These are phyloP conservation scores for Nicotiana paniculata DNA, from an alignment of 257 asterid species.

Conservation along the genomic window DNA sequence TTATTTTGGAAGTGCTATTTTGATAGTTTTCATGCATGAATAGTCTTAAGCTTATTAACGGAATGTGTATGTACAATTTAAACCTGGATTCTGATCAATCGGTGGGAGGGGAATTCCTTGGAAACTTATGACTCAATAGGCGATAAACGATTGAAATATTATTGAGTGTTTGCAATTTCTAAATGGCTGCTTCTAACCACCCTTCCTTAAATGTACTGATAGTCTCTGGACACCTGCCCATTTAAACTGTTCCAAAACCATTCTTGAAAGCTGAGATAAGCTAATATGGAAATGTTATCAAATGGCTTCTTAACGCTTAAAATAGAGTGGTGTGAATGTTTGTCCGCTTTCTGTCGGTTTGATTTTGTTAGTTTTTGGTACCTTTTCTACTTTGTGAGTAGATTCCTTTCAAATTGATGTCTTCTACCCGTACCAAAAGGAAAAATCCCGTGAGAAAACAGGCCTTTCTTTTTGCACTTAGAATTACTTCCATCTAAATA, in stretches of 20 bases:
- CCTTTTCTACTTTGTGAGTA: neutral
- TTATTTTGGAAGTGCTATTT: too few relatives aligned
- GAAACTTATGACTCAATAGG: neutral
- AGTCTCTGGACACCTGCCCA: neutral
- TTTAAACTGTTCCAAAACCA: neutral
- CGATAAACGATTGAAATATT: neutral
- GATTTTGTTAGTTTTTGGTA: neutral
- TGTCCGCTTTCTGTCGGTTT: neutral
- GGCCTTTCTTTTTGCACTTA: neutral
- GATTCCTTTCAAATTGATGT: neutral
- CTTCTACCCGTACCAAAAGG: neutral
- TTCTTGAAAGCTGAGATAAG: neutral
- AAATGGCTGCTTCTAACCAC: neutral
- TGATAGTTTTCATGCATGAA: too few relatives aligned
- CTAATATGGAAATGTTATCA: neutral
- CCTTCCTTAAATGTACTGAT: neutral
- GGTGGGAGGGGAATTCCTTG: too few relatives aligned
- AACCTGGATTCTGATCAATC: too few relatives aligned
- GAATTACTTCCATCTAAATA: neutral
- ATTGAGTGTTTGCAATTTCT: neutral
- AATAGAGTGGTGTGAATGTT: neutral
- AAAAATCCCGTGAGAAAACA: neutral
- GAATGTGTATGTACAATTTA: too few relatives aligned
- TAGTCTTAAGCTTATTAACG: too few relatives aligned
- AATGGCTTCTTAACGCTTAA: neutral